phyloP scores from a whole-genome alignment of 2,329 filamentous ascomycete genomes.

The Sclerotinia trifoliorum region DNA sequence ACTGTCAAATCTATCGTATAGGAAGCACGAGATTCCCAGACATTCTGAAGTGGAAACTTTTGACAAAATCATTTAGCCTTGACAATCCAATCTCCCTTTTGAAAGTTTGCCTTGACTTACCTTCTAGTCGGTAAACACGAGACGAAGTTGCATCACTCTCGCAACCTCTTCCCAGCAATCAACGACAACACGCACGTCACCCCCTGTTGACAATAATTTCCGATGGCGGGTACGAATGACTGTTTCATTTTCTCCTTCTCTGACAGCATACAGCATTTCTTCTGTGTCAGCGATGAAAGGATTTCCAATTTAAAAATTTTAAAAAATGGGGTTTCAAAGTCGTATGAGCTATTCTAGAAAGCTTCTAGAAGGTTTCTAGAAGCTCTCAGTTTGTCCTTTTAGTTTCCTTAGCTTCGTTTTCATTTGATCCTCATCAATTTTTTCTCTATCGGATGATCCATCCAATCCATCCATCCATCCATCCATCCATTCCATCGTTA shows the following conservation, averaged over 20 bases:
- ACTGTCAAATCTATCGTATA: background rate
- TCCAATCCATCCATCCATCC: background rate
- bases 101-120: background rate
- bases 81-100: slow-evolving; percentile 4
- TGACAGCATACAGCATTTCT: background rate
- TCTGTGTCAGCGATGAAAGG: background rate
- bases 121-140: slow-evolving; percentile 1
- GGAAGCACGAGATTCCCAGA: background rate
- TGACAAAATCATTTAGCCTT: background rate
- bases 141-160: background rate
- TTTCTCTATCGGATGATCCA: background rate
- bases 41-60: slow-evolving; percentile 1
- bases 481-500: too few species aligned
- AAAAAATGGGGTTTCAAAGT: background rate
- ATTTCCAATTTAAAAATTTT: background rate
- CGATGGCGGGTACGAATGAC: background rate
- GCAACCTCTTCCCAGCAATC: background rate
- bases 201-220: slow-evolving; percentile 6
- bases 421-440: background rate
- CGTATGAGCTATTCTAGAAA: background rate
- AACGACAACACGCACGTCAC: background rate
- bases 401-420: background rate
- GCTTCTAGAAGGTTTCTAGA: slow-evolving; percentile 3
- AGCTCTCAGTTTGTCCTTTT: background rate
- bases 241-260: background rate